A percentile compares a stretch with the other conserved stretches of the same genome.
Conservation (phyloP, 1,284 basidiomycete species). For the Blastosporella zonata region DNA sequence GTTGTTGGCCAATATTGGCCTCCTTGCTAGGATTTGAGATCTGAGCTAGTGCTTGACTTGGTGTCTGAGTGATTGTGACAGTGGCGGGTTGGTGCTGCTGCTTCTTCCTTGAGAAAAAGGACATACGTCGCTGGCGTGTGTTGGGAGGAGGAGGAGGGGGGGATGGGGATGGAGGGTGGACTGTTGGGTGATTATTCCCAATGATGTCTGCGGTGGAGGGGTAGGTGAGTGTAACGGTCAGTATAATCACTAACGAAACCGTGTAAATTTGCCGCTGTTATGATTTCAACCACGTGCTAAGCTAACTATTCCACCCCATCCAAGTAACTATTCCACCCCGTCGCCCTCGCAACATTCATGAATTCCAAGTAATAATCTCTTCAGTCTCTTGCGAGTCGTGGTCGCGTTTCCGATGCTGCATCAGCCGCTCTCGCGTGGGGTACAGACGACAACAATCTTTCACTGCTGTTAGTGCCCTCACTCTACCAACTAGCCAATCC, state of each 20-base stretch:
- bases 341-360: conserved; percentile 16
- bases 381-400: conserved; percentile 58
- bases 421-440: conserved; percentile 64
- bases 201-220: conserved; percentile 9
- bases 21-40: conserved; percentile 39
- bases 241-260: conserved; percentile 16
- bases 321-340: too few relatives aligned
- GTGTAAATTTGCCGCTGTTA: conserved; percentile 26
- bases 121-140: conserved; percentile 61
- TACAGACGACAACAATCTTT: conserved; percentile 71
- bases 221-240: conserved; percentile 5
- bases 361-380: conserved; percentile 74
- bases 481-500: background rate
- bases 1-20: conserved; percentile 24
- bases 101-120: conserved; percentile 87
- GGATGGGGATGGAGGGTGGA: conserved; percentile 9
- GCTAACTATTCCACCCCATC: too few relatives aligned
- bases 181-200: conserved; percentile 22
- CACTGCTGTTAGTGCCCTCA: too few relatives aligned
- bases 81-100: conserved; percentile 40
- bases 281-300: conserved; percentile 1
- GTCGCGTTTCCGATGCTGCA: conserved; percentile 70
- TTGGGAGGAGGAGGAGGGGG: conserved; percentile 21
- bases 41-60: conserved; percentile 64
- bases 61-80: conserved; percentile 56